Evolutionary conservation across 768 basidiomycete species (phyloP), one percentile per base, ranked within the genome.

Genomic region (Cystofilobasidium bisporidii): DNA sequence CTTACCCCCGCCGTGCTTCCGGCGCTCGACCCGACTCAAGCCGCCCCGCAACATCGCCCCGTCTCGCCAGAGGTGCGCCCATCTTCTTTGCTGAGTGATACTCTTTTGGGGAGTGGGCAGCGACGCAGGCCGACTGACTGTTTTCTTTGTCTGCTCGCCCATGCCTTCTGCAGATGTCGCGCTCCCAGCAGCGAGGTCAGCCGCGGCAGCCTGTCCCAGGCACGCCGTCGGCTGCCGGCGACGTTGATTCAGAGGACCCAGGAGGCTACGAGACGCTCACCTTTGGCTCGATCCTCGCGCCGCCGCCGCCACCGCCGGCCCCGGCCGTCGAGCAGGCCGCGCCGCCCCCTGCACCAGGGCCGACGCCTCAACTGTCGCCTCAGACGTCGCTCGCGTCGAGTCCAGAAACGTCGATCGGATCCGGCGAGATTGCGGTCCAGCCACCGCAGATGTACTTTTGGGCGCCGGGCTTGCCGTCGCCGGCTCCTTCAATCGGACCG

Each of bases 231-330:
- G 15, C 12, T n/a, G 15, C 41, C 41, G 41, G 18, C 41, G 14
- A 11, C 48, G 48, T 6, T 53, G 14, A 43, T 4, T 3, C 3
- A 17, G 50, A 53, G 10, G 61, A 63, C 24, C 48, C 62, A 0
- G 62, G 62, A 41, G 62, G 62, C 0, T 63, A 63, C 24, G 22
- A 53, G 36, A 40, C 36, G 22, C 62, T 63, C 33, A 53, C 36
- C 36, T 63, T 50, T 10, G 48, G 36, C 1, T 63, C 62, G 28
- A 22, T 63, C 12, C 15, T 56, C 28, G 20, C 12, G 28, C 53
- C 28, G 14, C 17, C 53, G 2, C 15, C 53, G 30, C 14, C 53
- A 9, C 28, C 24, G 5, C 50, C n/a, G n/a, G n/a, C 50, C 6
- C 4, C 43, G 43, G 18, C 43, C 43, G 17, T 11, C 3, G 10